A percentile compares a stretch with the other conserved stretches of the same genome.
Conservation (phyloP, 495 filamentous ascomycete genomes). For the Staphylotrichum tortipilum region DNA sequence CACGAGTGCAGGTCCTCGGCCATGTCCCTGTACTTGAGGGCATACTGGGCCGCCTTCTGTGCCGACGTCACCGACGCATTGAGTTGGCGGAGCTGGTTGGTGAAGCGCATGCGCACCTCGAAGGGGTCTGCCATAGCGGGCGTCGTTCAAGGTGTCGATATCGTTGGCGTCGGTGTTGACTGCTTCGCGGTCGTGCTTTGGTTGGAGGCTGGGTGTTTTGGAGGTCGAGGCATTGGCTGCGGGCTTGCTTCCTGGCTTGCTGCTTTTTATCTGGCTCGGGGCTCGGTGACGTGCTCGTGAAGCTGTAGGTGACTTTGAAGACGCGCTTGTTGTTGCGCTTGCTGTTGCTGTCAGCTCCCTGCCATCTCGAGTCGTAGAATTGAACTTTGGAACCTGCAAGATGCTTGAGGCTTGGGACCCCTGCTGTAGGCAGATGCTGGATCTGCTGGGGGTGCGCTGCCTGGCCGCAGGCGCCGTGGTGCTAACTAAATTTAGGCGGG, state of each 20-base stretch:
- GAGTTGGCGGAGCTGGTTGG: conserved; percentile 72
- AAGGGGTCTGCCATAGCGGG: conserved; percentile 86
- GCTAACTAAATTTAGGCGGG: conserved; percentile 1
- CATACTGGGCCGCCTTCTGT: conserved; percentile 90
- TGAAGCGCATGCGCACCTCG: conserved; percentile 97
- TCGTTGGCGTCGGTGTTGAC: not conserved
- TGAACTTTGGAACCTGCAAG: no score
- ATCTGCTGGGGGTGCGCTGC: no score
- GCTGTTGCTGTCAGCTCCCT: no score
- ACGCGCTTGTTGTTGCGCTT: not conserved
- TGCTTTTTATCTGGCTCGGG: no score
- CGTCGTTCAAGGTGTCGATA: conserved; percentile 3
- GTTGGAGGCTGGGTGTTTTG: not conserved
- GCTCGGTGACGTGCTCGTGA: no score
- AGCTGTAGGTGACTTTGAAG: not conserved
- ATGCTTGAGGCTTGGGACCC: not conserved
- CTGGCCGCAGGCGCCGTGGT: no score
- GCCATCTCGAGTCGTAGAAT: no score
- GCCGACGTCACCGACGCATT: conserved; percentile 82
- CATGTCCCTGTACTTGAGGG: conserved; percentile 82
- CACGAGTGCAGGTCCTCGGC: conserved; percentile 96
- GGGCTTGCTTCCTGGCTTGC: no score
- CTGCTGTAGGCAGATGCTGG: not conserved
- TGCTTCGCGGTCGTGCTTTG: not conserved
- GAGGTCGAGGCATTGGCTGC: not conserved